phyloP scores from a whole-genome alignment of 1,139 yeast species.

The Arxiozyma telluris region DNA sequence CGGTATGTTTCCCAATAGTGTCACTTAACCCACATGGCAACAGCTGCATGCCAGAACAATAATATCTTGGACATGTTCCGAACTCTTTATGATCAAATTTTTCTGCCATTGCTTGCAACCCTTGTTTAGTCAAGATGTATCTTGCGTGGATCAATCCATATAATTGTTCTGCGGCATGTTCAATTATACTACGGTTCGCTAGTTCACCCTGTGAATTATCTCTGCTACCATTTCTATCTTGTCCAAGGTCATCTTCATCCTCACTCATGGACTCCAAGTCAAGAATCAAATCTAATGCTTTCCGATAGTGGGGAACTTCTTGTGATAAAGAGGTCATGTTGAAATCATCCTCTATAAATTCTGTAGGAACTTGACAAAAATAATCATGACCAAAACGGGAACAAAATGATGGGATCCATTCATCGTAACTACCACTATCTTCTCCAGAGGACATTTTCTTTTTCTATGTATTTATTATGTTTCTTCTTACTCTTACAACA shows the following conservation, averaged over 20 bases:
- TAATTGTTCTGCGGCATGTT: slow-evolving; percentile 82
- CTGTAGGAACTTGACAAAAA: slow-evolving; percentile 86
- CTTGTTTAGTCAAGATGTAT: slow-evolving; percentile 79
- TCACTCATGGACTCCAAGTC: slow-evolving; percentile 70
- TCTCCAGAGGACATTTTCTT: slow-evolving; percentile 17
- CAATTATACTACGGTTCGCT: slow-evolving; percentile 48
- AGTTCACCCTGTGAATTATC: slow-evolving; percentile 8
- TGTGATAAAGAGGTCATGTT: slow-evolving; percentile 81
- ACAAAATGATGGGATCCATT: slow-evolving; percentile 90
- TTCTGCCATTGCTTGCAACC: slow-evolving; percentile 90
- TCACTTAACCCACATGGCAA: slow-evolving; percentile 91
- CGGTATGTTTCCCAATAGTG: slow-evolving; percentile 85
- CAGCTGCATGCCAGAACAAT: slow-evolving; percentile 86
- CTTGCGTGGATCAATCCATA: slow-evolving; percentile 94
- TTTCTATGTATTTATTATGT: not conserved
- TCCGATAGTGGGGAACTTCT: slow-evolving; percentile 84
- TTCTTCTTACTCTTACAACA: not conserved
- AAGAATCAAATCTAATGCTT: slow-evolving; percentile 81
- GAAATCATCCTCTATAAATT: slow-evolving; percentile 92
- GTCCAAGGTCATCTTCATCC: slow-evolving; percentile 23
- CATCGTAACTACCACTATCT: slow-evolving; percentile 37
- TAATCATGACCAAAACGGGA: slow-evolving; percentile 84
- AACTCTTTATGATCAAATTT: slow-evolving; percentile 84
- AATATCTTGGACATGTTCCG: slow-evolving; percentile 85
- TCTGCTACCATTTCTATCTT: slow-evolving; percentile 5